Evolutionary conservation across 1,139 yeast genomes (phyloP).

Genomic region (Candida sojae): DNA sequence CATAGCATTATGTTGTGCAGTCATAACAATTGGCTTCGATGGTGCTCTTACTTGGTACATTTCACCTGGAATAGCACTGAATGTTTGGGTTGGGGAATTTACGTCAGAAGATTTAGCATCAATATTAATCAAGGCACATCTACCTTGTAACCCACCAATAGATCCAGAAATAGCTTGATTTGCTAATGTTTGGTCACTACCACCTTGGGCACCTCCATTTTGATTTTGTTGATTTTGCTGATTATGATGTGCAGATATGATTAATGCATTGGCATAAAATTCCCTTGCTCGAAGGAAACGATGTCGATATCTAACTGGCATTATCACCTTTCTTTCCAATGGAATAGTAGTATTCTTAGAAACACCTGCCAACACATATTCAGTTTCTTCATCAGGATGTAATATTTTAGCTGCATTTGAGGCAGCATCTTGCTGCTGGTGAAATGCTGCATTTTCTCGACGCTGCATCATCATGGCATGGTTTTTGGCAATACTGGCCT

Average conservation of each 20-base stretch:
- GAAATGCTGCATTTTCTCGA: slow-evolving; percentile 46
- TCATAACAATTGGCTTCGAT: slow-evolving; percentile 47
- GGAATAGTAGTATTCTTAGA: slow-evolving; percentile 80
- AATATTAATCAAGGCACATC: slow-evolving; percentile 73
- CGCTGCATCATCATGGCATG: slow-evolving; percentile 66
- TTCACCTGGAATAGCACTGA: slow-evolving; percentile 54
- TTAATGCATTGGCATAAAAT: slow-evolving; percentile 67
- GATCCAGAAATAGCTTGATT: slow-evolving; percentile 55
- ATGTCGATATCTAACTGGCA: slow-evolving; percentile 72
- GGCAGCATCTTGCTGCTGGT: slow-evolving; percentile 23
- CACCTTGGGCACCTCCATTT: slow-evolving; percentile 14
- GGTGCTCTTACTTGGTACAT: slow-evolving; percentile 66
- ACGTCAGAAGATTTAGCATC: slow-evolving; percentile 37
- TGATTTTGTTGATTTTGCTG: slow-evolving; percentile 13
- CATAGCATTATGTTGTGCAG: slow-evolving; percentile 45
- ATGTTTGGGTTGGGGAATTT: slow-evolving; percentile 45
- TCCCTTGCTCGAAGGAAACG: slow-evolving; percentile 81
- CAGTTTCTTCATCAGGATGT: slow-evolving; percentile 91
- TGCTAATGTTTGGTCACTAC: slow-evolving; percentile 39
- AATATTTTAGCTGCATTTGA: slow-evolving; percentile 30
- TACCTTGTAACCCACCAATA: slow-evolving; percentile 72
- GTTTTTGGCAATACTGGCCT: slow-evolving; percentile 83
- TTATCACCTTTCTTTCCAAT: slow-evolving; percentile 69
- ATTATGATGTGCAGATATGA: slow-evolving; percentile 34
- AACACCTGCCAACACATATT: slow-evolving; percentile 90